Conservation (phyloP, 2,329 filamentous ascomycete species). For the Stachybotrys chlorohalonatus region DNA sequence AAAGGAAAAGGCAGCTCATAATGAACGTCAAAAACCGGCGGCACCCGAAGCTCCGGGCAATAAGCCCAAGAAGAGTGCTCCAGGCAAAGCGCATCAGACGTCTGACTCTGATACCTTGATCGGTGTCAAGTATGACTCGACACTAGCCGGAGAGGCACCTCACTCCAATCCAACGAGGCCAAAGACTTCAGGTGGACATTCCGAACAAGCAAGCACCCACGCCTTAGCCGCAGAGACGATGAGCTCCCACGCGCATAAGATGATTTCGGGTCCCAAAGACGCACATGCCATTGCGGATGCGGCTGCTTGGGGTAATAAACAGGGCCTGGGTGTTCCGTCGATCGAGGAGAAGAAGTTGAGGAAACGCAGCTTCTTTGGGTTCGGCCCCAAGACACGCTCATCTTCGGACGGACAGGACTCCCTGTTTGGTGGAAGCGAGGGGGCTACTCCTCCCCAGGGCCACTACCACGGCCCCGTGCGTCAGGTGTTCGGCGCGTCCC, state of each 20-base stretch:
- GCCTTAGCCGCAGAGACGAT: slow-evolving; percentile 22
- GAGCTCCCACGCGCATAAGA: slow-evolving; percentile 29
- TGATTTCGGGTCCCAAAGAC: slow-evolving; percentile 80
- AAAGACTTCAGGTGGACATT: slow-evolving; percentile 23
- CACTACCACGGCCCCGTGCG: slow-evolving; percentile 46
- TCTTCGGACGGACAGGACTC: slow-evolving; percentile 51
- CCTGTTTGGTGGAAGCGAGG: slow-evolving; percentile 40
- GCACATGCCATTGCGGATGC: slow-evolving; percentile 75
- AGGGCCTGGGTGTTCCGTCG: slow-evolving; percentile 38
- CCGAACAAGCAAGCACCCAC: slow-evolving; percentile 23
- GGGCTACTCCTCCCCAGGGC: slow-evolving; percentile 30
- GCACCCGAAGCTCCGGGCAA: slow-evolving; percentile 15
- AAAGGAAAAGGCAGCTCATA: slow-evolving; percentile 18
- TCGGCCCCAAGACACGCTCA: slow-evolving; percentile 50
- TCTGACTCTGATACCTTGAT: slow-evolving; percentile 39
- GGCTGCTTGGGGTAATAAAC: slow-evolving; percentile 77
- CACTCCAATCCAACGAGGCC: slow-evolving; percentile 29
- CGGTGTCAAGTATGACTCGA: slow-evolving; percentile 49
- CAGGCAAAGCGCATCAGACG: slow-evolving; percentile 22
- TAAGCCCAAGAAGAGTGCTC: slow-evolving; percentile 22
- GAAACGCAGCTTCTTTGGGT: slow-evolving; percentile 71
- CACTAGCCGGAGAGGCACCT: slow-evolving; percentile 41
- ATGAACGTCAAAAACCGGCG: slow-evolving; percentile 30
- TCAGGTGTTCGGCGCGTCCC: slow-evolving; percentile 74
- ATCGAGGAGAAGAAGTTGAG: slow-evolving; percentile 69